Conservation (phyloP, 345 rosid genomes). For the Capsella bursapastoris region DNA sequence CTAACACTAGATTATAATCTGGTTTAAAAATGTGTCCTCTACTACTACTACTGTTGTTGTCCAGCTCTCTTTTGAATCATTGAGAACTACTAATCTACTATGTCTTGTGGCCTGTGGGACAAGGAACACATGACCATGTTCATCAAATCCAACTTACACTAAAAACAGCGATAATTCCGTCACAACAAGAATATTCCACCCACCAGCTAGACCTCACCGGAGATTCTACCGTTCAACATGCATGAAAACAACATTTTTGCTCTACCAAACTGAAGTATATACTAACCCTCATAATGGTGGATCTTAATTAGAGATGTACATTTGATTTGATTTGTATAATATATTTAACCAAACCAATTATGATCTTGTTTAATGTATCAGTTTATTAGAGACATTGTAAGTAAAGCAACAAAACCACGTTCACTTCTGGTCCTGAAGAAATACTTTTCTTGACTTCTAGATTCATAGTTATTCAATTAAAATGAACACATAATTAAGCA, state of each 20-base stretch:
- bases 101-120: background rate
- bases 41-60: background rate
- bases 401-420: background rate
- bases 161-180: conserved; percentile 2
- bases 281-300: background rate
- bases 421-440: no score
- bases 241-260: background rate
- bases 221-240: conserved; percentile 1
- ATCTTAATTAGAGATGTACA: background rate
- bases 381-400: background rate
- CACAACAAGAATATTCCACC: conserved; percentile 30
- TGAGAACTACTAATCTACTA: conserved; percentile 13
- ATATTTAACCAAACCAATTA: background rate
- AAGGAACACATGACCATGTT: conserved; percentile 19
- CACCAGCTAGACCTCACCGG: conserved; percentile 13
- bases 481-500: background rate
- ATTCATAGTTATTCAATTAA: background rate
- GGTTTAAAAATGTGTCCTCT: background rate
- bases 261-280: background rate
- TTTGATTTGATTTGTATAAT: background rate
- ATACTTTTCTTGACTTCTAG: background rate
- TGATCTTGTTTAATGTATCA: background rate
- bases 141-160: conserved; percentile 27
- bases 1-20: background rate
- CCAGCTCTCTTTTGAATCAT: conserved; percentile 6